Percentiles rank a stretch among this genome's conserved stretches.
phyloP scores from a whole-genome alignment of 2,329 filamentous ascomycete genomes.

The Furcasterigmium sp. region DNA sequence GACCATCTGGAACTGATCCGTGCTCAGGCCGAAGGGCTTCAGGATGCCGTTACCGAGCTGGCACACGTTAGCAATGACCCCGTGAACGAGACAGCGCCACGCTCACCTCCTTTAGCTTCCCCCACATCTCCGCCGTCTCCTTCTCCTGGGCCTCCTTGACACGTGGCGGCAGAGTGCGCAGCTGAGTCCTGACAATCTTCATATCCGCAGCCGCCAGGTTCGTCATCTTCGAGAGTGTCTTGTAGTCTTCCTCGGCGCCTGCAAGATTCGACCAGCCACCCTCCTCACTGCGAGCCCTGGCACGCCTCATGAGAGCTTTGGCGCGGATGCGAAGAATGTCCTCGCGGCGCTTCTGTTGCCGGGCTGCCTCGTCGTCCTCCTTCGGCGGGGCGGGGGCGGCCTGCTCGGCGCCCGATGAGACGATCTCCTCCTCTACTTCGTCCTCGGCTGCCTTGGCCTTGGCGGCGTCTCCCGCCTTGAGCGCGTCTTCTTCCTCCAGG shows the following conservation, averaged over 20 bases:
- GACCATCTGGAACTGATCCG: slow-evolving; percentile 89
- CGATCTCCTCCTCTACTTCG: slow-evolving; percentile 49
- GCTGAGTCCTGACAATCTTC: slow-evolving; percentile 61
- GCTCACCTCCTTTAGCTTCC: slow-evolving; percentile 76
- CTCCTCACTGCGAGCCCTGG: slow-evolving; percentile 64
- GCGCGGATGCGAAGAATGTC: slow-evolving; percentile 73
- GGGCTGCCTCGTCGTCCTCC: slow-evolving; percentile 19
- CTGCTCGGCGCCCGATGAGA: slow-evolving; percentile 51
- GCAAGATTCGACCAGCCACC: slow-evolving; percentile 77
- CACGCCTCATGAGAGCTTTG: slow-evolving; percentile 78
- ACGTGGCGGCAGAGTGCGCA: slow-evolving; percentile 59
- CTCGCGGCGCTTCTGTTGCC: slow-evolving; percentile 34
- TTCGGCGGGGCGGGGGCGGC: slow-evolving; percentile 32
- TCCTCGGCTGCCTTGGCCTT: slow-evolving; percentile 46
- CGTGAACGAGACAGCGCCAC: too few relatives aligned
- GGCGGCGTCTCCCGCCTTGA: slow-evolving; percentile 15
- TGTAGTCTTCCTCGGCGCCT: slow-evolving; percentile 77
- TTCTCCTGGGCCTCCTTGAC: slow-evolving; percentile 75
- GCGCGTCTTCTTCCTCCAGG: slow-evolving; percentile 34
- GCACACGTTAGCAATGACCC: background rate
- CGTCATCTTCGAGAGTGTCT: slow-evolving; percentile 51
- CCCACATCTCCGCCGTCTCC: slow-evolving; percentile 97
- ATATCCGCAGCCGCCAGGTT: slow-evolving; percentile 62
- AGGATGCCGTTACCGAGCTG: slow-evolving; percentile 84
- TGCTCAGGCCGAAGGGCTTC: slow-evolving; percentile 89